A percentile compares a stretch with the other conserved stretches of the same genome.
Conservation (phyloP, 768 basidiomycete genomes). For the Hericium rajendrae region DNA sequence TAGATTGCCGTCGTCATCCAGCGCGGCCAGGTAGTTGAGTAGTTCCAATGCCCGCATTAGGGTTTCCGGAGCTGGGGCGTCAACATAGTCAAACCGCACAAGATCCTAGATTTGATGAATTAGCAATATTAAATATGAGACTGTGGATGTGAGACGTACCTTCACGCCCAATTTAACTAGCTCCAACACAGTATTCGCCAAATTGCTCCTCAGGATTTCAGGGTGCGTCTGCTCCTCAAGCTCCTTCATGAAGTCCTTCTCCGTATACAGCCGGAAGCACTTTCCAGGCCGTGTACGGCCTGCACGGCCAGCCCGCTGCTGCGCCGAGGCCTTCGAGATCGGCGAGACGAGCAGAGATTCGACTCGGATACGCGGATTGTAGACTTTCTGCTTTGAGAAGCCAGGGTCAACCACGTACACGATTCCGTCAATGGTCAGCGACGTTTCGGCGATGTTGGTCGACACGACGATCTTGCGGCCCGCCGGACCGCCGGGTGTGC, state of each 20-base stretch:
- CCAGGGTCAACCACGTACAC: conserved; percentile 99
- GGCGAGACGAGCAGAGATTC: conserved; percentile 90
- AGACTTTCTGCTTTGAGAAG: conserved; percentile 97
- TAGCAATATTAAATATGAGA: neutral
- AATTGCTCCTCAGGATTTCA: conserved; percentile 87
- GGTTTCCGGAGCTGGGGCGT: conserved; percentile 92
- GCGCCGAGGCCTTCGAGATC: conserved; percentile 94
- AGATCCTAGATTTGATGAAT: conserved; percentile 46
- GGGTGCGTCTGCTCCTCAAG: conserved; percentile 97
- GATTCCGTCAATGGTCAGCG: conserved; percentile 95
- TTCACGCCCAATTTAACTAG: conserved; percentile 91
- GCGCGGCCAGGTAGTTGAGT: conserved; percentile 82
- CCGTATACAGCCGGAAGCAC: conserved; percentile 94
- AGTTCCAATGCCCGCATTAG: conserved; percentile 94
- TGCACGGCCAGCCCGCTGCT: conserved; percentile 93
- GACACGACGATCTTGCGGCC: conserved; percentile 93
- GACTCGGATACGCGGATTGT: conserved; percentile 94
- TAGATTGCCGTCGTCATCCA: conserved; percentile 90
- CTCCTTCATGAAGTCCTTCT: conserved; percentile 93
- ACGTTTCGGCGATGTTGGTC: conserved; percentile 97
- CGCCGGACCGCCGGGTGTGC: conserved; percentile 55
- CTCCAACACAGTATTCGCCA: conserved; percentile 90
- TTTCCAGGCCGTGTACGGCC: conserved; percentile 95
- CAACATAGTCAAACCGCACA: conserved; percentile 81
- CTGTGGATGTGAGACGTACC: conserved; percentile 25